Evolutionary conservation across 225 moss, liverwort and hornwort species (phyloP).

Genomic region (Bryoerythrophyllum caledonicum): DNA sequence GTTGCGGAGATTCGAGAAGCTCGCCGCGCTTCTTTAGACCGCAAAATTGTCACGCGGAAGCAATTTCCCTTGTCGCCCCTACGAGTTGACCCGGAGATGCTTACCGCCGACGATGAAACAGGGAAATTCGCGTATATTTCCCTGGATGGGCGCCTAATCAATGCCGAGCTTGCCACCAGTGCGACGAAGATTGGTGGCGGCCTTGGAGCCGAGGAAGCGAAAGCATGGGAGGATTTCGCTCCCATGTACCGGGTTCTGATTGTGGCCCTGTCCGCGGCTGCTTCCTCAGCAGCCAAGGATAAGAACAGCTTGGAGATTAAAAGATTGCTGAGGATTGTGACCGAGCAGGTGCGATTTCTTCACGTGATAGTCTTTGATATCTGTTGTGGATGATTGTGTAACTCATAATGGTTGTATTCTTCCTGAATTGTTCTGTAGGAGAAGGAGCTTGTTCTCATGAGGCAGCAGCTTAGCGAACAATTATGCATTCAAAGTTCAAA

Average conservation of each 20-base stretch:
- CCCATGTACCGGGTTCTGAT: slow-evolving; percentile 41
- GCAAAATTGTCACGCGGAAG: slow-evolving; percentile 21
- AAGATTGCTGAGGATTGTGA: slow-evolving; percentile 38
- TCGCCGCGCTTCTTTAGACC: slow-evolving; percentile 37
- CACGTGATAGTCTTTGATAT: neutral
- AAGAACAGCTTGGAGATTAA: slow-evolving; percentile 37
- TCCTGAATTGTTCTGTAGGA: slow-evolving; percentile 28
- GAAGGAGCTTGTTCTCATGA: slow-evolving; percentile 33
- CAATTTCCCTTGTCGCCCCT: slow-evolving; percentile 21
- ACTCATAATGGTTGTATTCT: slow-evolving; percentile 2
- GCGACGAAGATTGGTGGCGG: slow-evolving; percentile 31
- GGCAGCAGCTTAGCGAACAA: slow-evolving; percentile 33
- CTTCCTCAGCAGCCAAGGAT: slow-evolving; percentile 41
- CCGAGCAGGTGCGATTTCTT: slow-evolving; percentile 33
- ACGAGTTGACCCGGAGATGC: slow-evolving; percentile 22
- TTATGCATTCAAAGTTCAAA: slow-evolving; percentile 12
- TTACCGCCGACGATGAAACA: slow-evolving; percentile 34
- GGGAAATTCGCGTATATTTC: slow-evolving; percentile 50
- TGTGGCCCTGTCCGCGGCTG: slow-evolving; percentile 46
- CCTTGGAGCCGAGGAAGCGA: slow-evolving; percentile 33
- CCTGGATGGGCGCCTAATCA: slow-evolving; percentile 36
- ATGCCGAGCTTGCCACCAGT: slow-evolving; percentile 35
- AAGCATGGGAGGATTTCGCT: slow-evolving; percentile 43
- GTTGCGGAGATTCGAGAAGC: slow-evolving; percentile 45
- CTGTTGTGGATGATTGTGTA: neutral